Percentiles rank a stretch among this genome's conserved stretches.
Evolutionary conservation across 176 grass and related monocot genomes (phyloP).

Genomic region (Bromus sterilis): DNA sequence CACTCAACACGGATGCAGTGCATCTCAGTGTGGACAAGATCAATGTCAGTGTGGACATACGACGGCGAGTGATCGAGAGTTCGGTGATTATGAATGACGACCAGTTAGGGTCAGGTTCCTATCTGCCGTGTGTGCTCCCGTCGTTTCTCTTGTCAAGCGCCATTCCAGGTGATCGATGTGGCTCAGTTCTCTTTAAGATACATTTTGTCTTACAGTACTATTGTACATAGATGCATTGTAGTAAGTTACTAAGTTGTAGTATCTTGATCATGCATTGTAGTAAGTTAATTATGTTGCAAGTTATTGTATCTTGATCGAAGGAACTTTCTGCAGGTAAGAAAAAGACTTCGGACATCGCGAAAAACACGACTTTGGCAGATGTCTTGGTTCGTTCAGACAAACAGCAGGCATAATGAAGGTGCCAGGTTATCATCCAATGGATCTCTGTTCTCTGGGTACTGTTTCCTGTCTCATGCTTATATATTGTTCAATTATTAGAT

Average conservation of each 20-base stretch:
- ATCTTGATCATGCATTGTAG: not conserved
- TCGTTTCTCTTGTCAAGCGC: not conserved
- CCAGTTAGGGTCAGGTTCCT: not conserved
- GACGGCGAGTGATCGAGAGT: not conserved
- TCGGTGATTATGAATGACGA: rapidly evolving
- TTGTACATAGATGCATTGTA: not conserved
- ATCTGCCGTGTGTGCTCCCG: not conserved
- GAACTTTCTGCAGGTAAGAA: not conserved
- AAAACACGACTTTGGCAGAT: not conserved
- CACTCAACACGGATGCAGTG: not conserved
- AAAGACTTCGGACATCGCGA: not conserved
- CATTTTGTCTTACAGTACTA: not conserved
- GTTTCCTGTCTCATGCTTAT: not conserved
- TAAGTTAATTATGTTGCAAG: not conserved
- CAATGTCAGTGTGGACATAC: not conserved
- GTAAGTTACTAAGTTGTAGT: not conserved
- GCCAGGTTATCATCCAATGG: not conserved
- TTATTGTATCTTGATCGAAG: not conserved
- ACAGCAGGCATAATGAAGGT: not conserved
- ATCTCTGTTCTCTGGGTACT: not conserved
- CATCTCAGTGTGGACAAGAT: not conserved
- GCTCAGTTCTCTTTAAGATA: too few relatives aligned
- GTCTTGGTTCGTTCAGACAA: slow-evolving; percentile 3
- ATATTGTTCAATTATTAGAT: not conserved
- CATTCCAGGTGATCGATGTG: not conserved